A percentile compares a stretch with the other conserved stretches of the same genome.
Evolutionary conservation across 192 early-diverging fungal genomes (phyloP).

Genomic region (Diversispora epigaea): DNA sequence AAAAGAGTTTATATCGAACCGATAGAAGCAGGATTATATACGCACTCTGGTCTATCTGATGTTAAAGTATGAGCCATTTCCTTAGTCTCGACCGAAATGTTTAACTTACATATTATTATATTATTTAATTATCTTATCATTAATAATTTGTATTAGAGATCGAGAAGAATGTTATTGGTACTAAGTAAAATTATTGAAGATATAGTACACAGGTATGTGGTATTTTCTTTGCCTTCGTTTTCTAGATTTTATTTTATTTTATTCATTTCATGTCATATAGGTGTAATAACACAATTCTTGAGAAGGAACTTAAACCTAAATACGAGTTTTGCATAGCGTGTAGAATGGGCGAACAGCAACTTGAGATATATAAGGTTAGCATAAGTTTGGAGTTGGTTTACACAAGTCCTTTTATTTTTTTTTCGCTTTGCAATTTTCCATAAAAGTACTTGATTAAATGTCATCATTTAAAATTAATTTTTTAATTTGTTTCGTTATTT

Average conservation of each 20-base stretch:
- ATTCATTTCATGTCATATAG: constrained; percentile 29
- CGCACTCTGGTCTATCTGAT: constrained; percentile 44
- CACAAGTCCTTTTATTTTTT: neutral
- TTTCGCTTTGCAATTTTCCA: neutral
- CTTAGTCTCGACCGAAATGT: neutral
- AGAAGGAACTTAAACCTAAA: constrained; percentile 64
- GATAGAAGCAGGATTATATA: constrained; percentile 60
- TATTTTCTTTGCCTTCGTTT: neutral
- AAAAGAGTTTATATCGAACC: constrained; percentile 56
- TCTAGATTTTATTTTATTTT: no score
- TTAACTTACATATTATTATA: neutral
- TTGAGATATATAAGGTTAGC: constrained; percentile 52
- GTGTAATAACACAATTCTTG: constrained; percentile 50
- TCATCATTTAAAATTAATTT: neutral
- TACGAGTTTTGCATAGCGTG: constrained; percentile 70
- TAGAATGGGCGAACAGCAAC: constrained; percentile 58
- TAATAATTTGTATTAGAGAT: neutral
- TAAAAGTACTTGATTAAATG: neutral
- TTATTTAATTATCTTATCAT: constrained; percentile 9
- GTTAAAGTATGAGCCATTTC: constrained; percentile 32
- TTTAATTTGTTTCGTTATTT: no score
- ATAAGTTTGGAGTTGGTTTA: neutral
- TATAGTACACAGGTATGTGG: constrained; percentile 10
- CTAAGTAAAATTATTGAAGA: constrained; percentile 34
- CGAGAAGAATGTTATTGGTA: constrained; percentile 7